Base-by-base conservation (phyloP, 2,329 filamentous ascomycete genomes). In the Sporothrix brunneoviolacea region DNA sequence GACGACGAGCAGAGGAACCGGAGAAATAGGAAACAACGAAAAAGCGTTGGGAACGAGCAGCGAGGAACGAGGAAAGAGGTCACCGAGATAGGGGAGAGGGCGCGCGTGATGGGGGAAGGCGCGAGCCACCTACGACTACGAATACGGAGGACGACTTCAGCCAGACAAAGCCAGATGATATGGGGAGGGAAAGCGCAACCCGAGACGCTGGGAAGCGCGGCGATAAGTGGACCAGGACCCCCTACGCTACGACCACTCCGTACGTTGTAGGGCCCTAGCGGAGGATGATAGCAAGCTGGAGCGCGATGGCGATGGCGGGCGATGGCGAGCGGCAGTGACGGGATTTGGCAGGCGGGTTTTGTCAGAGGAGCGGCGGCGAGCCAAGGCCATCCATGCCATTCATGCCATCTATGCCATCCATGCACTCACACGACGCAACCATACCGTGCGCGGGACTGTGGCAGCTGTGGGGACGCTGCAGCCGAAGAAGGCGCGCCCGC, bases 301-400 rank as follows among this genome's bases (percentile, higher is more conserved):
- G 4, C 6, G 33, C 43, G 12, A 47, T 30, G 43, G 32, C 43
- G 22, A n/a, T n/a, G n/a, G n/a, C 37, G 32, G 22, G 39, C 48
- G 30, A 53, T 53, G 51, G 48, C 51, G 51, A 50, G 43, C 52
- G 48, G 52, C 52, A 51, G 38, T 54, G 52, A 54, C 52, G 52
- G 52, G 52, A 54, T 54, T 51, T 51, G 42, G 21, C 51, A 40
- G 22, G 46, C 38, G 28, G 45, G 24, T 48, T 48, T 24, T 38
- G 44, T 40, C 44, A 44, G 41, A 50, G 27, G 16, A 22, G 24
- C 24, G 5, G 24, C 10, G 24, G 24, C 24, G 6, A 28, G 24
- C 24, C 24, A 6, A 24, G 12, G 32, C 39, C 13, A 19, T 27
- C 21, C 46, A 24, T 28, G 33, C 30, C 47, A 42, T 42, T 42